Conservation (phyloP, 2,329 filamentous ascomycete species). For the Magnaporthiopsis rhizophila region DNA sequence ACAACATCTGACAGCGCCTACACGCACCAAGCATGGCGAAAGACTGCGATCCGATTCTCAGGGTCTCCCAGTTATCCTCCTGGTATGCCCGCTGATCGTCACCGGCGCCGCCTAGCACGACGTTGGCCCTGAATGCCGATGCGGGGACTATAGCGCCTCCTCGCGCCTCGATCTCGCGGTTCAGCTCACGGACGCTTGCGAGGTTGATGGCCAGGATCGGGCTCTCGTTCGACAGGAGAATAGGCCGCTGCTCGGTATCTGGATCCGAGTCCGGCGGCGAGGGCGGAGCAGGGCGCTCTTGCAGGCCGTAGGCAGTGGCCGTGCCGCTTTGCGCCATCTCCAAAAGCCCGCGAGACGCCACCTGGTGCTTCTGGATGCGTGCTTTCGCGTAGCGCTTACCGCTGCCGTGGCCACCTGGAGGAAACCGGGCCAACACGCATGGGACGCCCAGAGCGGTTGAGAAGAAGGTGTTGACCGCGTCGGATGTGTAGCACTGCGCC, state of each 20-base stretch:
- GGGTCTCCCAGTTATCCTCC: conserved; percentile 68
- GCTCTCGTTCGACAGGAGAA: conserved; percentile 86
- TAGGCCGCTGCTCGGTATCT: conserved; percentile 35
- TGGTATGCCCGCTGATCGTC: conserved; percentile 45
- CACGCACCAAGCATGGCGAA: conserved; percentile 76
- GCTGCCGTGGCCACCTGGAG: conserved; percentile 52
- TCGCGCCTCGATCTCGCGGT: conserved; percentile 57
- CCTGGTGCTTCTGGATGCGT: conserved; percentile 54
- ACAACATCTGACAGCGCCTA: conserved; percentile 91
- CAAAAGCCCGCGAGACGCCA: conserved; percentile 9
- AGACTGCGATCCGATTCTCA: conserved; percentile 56
- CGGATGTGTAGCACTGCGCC: conserved; percentile 61
- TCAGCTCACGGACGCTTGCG: conserved; percentile 71
- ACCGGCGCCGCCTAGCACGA: conserved; percentile 55
- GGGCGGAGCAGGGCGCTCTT: background rate
- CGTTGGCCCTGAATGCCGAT: conserved; percentile 81
- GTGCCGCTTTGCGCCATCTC: background rate
- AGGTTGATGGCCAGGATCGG: conserved; percentile 80
- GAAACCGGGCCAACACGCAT: conserved; percentile 79
- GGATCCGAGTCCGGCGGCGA: conserved; percentile 4
- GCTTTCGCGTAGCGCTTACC: conserved; percentile 61
- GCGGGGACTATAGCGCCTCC: conserved; percentile 59
- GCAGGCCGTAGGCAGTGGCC: conserved; percentile 34
- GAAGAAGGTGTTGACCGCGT: conserved; percentile 67
- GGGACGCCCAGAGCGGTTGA: conserved; percentile 65